A percentile compares a stretch with the other conserved stretches of the same genome.
Conservation (phyloP, 768 basidiomycete species). For the Tylopilus subfusipes region DNA sequence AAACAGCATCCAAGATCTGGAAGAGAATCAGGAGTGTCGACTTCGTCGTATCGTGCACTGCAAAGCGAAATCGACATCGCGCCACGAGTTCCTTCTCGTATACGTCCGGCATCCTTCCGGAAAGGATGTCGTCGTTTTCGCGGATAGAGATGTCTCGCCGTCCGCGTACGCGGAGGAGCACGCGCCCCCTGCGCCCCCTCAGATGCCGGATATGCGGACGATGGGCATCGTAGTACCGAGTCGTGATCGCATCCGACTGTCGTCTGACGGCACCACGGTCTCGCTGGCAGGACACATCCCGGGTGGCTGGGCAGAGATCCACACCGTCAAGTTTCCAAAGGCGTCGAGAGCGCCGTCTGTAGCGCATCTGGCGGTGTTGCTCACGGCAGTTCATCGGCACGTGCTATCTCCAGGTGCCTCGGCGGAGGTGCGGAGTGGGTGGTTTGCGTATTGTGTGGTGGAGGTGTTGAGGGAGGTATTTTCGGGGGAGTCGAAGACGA, state of each 20-base stretch:
- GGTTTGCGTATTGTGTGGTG: conserved; percentile 13
- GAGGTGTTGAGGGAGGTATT: conserved; percentile 13
- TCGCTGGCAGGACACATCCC: not conserved
- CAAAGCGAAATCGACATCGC: not conserved
- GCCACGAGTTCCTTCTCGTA: not conserved
- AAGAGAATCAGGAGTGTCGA: not conserved
- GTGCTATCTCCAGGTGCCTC: not conserved
- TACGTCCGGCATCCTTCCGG: not conserved
- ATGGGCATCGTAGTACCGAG: not conserved
- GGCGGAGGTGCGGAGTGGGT: not conserved
- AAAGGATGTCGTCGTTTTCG: not conserved
- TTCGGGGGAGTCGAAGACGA: conserved; percentile 6
- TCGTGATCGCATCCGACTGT: not conserved
- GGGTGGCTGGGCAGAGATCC: not conserved
- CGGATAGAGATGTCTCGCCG: not conserved
- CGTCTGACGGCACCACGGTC: not conserved
- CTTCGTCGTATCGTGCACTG: conserved; percentile 5
- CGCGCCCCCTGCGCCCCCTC: not conserved
- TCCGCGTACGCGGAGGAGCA: not conserved
- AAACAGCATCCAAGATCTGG: not conserved
- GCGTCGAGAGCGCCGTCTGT: not conserved
- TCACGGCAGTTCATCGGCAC: not conserved
- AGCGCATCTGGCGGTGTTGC: conserved; percentile 1
- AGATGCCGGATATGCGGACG: not conserved
- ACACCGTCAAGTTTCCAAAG: not conserved